A percentile compares a stretch with the other conserved stretches of the same genome.
Conservation (phyloP, 148 eudicot species). For the Rhododendron henanense region DNA sequence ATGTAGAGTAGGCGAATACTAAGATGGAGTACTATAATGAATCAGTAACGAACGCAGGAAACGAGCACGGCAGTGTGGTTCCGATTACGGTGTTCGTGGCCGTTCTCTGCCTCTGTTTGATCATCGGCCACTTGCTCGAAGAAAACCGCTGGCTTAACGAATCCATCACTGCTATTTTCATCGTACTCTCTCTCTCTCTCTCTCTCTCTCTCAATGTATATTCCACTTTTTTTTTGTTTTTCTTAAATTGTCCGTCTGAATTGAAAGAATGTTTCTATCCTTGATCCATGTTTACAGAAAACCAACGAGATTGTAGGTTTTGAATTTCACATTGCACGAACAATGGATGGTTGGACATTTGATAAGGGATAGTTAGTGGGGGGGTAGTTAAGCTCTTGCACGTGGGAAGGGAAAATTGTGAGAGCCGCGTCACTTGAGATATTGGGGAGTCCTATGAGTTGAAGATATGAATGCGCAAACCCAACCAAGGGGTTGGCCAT, state of each 20-base stretch:
- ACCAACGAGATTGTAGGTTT: background rate
- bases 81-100: slow-evolving; percentile 67
- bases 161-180: slow-evolving; percentile 74
- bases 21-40: slow-evolving; percentile 6
- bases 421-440: no score
- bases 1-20: background rate
- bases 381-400: no score
- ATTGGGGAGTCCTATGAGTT: no score
- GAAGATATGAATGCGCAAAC: no score
- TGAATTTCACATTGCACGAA: background rate
- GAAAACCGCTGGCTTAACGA: slow-evolving; percentile 90
- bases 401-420: no score
- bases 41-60: slow-evolving; percentile 7
- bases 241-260: background rate
- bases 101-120: slow-evolving; percentile 60
- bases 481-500: no score
- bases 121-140: slow-evolving; percentile 77
- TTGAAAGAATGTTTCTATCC: background rate
- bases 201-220: background rate
- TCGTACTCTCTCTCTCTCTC: slow-evolving; percentile 36
- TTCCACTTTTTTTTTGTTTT: background rate
- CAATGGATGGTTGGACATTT: no score
- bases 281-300: background rate
- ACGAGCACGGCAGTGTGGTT: slow-evolving; percentile 54
- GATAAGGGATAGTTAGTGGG: no score